Evolutionary conservation across 2,329 filamentous ascomycete genomes (phyloP), one percentile per base, ranked within the genome.

Genomic region (Hypocreales sp.): DNA sequence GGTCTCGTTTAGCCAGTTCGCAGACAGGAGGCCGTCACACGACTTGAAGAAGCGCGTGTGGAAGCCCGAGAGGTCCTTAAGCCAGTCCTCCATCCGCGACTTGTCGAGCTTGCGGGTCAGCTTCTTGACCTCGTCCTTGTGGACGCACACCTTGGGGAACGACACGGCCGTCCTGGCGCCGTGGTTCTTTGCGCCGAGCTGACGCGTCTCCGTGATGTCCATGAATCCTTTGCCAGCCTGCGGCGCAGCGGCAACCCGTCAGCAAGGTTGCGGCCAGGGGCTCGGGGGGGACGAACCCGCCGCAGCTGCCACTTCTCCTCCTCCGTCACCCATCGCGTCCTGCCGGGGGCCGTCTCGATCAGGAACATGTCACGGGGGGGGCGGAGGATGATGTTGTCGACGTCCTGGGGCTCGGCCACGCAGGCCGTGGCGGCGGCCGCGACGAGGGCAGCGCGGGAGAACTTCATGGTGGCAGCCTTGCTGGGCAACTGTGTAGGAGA

Each of bases 231-330:
- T 65, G 43, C 84, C 84, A 47, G 80, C 67, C 82, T 92, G 41
- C n/a, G 3, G 11, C 10, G 10, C 10, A 20, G 18, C 10, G 18
- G 7, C n/a, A 8, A 12, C 4, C 25, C 35, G 18, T 31, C 10
- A 31, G 26, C 22, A 17, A 13, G 25, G 12, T 9, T 7, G 15
- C 20, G 19, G 16, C 15, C 20, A 8, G 13, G 16, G 22, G n/a
- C 12, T n/a, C n/a, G n/a, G 5, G 7, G 18, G 11, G 16, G 14
- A 29, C 26, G 14, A 24, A 92, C 84, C 40, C 83, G 67, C 45
- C 79, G 76, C 37, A 95, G 59, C 51, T 77, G 74, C 84, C 87
- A 94, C 56, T 95, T 98, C 58, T 94, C 75, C 20, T 93, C 81
- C 44, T 95, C 87, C 0, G 82, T 92, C 18, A 94, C 77, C 79